These are phyloP conservation scores for Heritiera littoralis DNA, from an alignment of 345 rosid species.

Conservation along the genomic window DNA sequence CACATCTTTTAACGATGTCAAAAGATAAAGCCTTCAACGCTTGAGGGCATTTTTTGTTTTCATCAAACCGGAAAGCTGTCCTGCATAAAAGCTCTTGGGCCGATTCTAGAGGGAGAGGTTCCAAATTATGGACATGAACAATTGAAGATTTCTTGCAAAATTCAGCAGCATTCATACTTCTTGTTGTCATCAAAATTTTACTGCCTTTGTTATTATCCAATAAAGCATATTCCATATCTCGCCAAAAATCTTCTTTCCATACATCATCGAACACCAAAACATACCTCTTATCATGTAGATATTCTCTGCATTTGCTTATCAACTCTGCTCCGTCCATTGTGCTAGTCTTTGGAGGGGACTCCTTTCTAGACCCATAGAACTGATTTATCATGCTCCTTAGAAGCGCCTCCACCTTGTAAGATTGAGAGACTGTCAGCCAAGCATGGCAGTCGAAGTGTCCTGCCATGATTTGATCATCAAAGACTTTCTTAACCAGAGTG, in stretches of 20 bases:
- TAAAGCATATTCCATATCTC: slow-evolving; percentile 22
- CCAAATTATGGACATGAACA: not conserved
- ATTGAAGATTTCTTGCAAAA: not conserved
- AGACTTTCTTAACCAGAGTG: too few species aligned
- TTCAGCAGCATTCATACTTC: not conserved
- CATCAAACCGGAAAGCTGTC: not conserved
- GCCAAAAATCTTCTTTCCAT: slow-evolving; percentile 21
- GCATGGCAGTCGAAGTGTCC: too few species aligned
- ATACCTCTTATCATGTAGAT: slow-evolving; percentile 13
- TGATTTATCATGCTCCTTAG: too few species aligned
- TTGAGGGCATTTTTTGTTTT: not conserved
- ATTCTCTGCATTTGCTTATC: slow-evolving; percentile 1
- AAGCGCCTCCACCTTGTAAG: too few species aligned
- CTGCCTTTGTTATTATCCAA: slow-evolving; percentile 8
- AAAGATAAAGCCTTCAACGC: too few species aligned
- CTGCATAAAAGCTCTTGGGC: slow-evolving; percentile 20
- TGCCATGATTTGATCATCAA: too few species aligned
- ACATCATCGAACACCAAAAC: slow-evolving; percentile 26
- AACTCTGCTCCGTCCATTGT: slow-evolving; percentile 8
- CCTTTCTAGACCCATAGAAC: not conserved
- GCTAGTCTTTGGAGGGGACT: not conserved
- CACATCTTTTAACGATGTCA: too few species aligned
- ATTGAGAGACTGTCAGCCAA: too few species aligned
- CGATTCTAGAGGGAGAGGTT: slow-evolving; percentile 1
- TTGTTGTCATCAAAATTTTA: slow-evolving; percentile 25